A percentile compares a stretch with the other conserved stretches of the same genome.
These are phyloP conservation scores for Fusarium dimerum DNA, from an alignment of 2,329 filamentous ascomycete genomes.

Conservation along the genomic window DNA sequence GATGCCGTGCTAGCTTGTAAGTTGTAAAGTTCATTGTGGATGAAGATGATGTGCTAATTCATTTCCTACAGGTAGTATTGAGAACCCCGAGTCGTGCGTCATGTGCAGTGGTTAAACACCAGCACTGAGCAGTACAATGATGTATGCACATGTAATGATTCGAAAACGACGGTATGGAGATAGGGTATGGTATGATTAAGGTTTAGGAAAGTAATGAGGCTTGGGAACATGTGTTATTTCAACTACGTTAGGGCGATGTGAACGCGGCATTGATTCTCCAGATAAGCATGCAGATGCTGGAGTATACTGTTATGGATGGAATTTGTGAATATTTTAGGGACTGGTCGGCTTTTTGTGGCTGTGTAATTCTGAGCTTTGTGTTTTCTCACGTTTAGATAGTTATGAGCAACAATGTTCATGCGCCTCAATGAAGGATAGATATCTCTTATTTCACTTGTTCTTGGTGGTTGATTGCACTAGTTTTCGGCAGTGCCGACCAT, in stretches of 20 bases:
- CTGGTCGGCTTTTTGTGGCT: conserved; percentile 3
- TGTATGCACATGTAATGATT: conserved; percentile 32
- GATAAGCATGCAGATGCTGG: conserved; percentile 15
- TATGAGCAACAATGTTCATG: conserved; percentile 12
- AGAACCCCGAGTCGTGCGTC: conserved; percentile 90
- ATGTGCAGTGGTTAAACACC: conserved; percentile 88
- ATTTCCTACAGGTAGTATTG: conserved; percentile 72
- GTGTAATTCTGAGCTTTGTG: conserved; percentile 3
- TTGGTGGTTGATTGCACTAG: neutral
- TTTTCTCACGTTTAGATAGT: conserved; percentile 18
- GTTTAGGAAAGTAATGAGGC: conserved; percentile 24
- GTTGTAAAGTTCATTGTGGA: conserved; percentile 31
- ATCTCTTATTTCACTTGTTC: neutral
- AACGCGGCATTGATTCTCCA: conserved; percentile 16
- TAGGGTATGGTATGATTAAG: conserved; percentile 17
- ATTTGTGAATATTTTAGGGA: conserved; percentile 6
- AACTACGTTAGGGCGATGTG: conserved; percentile 11
- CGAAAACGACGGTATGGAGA: conserved; percentile 30
- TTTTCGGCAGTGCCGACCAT: neutral
- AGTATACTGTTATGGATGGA: conserved; percentile 20
- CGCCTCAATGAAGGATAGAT: conserved; percentile 7
- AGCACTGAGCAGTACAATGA: neutral
- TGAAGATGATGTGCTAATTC: conserved; percentile 33
- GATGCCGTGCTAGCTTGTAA: conserved; percentile 87
- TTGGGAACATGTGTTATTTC: conserved; percentile 17